Evolutionary conservation across 129 eudicot genomes (phyloP).

Genomic region (Artemisia argyi): DNA sequence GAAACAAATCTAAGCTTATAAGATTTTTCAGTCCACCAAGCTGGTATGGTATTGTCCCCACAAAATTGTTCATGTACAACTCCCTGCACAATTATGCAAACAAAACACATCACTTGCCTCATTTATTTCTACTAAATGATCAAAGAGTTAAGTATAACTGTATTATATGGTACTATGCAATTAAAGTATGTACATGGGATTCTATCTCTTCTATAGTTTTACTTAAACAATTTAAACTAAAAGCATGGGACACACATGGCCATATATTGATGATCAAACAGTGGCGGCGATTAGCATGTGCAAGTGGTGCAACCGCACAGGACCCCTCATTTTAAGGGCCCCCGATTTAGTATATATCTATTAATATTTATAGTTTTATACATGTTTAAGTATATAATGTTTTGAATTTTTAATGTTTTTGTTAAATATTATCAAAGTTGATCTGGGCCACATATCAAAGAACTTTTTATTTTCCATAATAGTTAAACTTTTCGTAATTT

Average conservation of each 20-base stretch:
- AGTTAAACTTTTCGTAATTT: too few relatives aligned
- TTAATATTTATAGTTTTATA: too few relatives aligned
- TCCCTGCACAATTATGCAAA: slow-evolving; percentile 45
- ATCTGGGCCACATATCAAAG: too few relatives aligned
- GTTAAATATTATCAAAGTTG: too few relatives aligned
- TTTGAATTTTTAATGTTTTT: too few relatives aligned
- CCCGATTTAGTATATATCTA: too few relatives aligned
- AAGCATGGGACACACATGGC: neutral
- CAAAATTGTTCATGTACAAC: slow-evolving; percentile 68
- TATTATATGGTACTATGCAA: neutral
- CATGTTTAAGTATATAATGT: too few relatives aligned
- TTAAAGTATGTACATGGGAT: slow-evolving; percentile 1
- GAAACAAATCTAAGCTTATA: slow-evolving; percentile 63
- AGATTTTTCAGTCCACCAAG: slow-evolving; percentile 60
- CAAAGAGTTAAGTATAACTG: slow-evolving; percentile 1
- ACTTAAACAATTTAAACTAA: neutral
- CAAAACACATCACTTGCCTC: slow-evolving; percentile 9
- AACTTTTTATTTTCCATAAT: too few relatives aligned
- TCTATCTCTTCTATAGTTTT: neutral
- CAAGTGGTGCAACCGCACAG: too few relatives aligned
- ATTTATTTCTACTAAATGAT: slow-evolving; percentile 11
- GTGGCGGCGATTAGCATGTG: too few relatives aligned
- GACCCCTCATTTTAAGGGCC: too few relatives aligned
- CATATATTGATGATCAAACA: neutral
- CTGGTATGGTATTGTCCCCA: slow-evolving; percentile 57